Percentiles rank a stretch among this genome's conserved stretches.
These are phyloP conservation scores for Paramecium primaurelia DNA, from an alignment of 73 alveolate genomes.

Conservation along the genomic window DNA sequence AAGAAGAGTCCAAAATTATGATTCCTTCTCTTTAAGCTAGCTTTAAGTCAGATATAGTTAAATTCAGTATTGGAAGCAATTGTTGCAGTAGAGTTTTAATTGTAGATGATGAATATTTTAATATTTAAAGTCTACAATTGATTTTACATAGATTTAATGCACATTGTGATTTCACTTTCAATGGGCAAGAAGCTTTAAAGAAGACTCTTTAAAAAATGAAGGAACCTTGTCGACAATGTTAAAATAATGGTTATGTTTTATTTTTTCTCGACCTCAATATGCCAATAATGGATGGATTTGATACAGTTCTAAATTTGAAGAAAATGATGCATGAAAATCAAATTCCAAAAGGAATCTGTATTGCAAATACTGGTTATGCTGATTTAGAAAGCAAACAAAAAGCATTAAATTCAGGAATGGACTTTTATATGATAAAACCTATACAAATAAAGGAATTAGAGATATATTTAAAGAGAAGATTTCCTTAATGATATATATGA, in stretches of 20 bases:
- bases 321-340: not conserved
- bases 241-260: not conserved
- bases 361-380: constrained; percentile 25
- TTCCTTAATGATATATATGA: not conserved
- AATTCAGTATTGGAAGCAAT: not conserved
- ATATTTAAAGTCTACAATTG: not conserved
- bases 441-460: not conserved
- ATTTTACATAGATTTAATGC: not conserved
- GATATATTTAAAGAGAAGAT: not conserved
- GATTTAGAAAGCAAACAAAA: not conserved
- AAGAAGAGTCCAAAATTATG: not conserved
- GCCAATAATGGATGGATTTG: constrained; percentile 40
- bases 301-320: not conserved
- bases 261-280: not conserved
- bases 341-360: constrained; percentile 7
- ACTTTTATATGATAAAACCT: not conserved
- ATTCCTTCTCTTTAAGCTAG: not conserved
- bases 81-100: not conserved
- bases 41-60: not conserved
- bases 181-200: not conserved
- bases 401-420: not conserved
- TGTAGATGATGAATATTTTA: constrained; percentile 29
- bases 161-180: not conserved
- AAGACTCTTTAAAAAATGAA: not conserved
- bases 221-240: not conserved